Percentiles rank a stretch among this genome's conserved stretches.
phyloP scores from a whole-genome alignment of 78 protist species.

The Neovahlkampfia damariscottae region DNA sequence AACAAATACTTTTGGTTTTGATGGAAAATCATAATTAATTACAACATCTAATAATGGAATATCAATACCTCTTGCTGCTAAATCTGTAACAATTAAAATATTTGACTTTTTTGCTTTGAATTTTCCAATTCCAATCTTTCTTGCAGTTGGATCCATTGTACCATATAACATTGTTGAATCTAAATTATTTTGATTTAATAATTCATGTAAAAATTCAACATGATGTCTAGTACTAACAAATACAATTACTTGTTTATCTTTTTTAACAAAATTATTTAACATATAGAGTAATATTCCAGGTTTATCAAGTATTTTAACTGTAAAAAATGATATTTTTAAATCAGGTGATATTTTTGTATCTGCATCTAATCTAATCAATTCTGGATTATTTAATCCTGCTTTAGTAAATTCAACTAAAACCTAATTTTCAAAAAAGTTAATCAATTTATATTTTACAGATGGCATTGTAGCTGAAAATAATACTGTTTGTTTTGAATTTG shows the following conservation, averaged over 20 bases:
- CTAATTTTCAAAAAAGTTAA: slow-evolving; percentile 45
- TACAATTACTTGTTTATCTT: slow-evolving; percentile 60
- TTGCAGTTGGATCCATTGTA: slow-evolving; percentile 78
- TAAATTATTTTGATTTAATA: slow-evolving; percentile 22
- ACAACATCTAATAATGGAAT: slow-evolving; percentile 96
- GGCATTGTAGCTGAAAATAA: slow-evolving; percentile 97
- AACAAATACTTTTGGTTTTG: slow-evolving; percentile 90
- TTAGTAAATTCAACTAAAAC: slow-evolving; percentile 6
- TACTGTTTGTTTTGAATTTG: slow-evolving; percentile 68
- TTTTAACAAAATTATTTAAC: slow-evolving; percentile 3
- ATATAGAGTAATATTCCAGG: slow-evolving; percentile 54
- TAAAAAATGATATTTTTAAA: slow-evolving; percentile 43
- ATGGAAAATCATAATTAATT: slow-evolving; percentile 95
- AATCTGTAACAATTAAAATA: slow-evolving; percentile 92
- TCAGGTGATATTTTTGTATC: slow-evolving; percentile 74
- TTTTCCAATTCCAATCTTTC: slow-evolving; percentile 65
- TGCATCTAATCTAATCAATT: slow-evolving; percentile 75
- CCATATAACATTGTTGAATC: slow-evolving; percentile 63
- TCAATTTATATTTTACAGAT: slow-evolving; percentile 50
- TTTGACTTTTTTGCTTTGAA: slow-evolving; percentile 40
- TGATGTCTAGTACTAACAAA: slow-evolving; percentile 84
- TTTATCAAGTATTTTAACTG: slow-evolving; percentile 56
- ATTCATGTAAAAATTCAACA: slow-evolving; percentile 42
- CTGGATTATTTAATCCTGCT: slow-evolving; percentile 73
- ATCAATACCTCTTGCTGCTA: slow-evolving; percentile 99